phyloP scores from a whole-genome alignment of 257 asterid species.

The Rhazya stricta region DNA sequence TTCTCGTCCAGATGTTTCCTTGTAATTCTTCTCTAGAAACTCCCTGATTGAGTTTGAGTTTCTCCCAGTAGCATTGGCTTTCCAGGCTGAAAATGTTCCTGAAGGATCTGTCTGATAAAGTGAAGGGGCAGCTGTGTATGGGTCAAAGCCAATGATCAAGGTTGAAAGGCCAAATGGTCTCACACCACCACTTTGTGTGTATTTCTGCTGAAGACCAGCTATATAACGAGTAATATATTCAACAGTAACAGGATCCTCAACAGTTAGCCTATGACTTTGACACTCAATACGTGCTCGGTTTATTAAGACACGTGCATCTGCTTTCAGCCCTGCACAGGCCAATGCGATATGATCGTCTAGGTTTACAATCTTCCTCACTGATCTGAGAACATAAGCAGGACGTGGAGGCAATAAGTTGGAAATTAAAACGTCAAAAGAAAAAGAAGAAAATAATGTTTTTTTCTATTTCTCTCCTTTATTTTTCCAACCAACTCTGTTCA shows the following conservation, averaged over 20 bases:
- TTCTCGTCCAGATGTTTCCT: slow-evolving; percentile 94
- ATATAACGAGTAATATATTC: slow-evolving; percentile 96
- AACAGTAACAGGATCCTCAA: slow-evolving; percentile 95
- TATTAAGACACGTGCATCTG: slow-evolving; percentile 94
- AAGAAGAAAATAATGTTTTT: no score
- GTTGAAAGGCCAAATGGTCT: slow-evolving; percentile 99
- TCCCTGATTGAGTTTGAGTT: slow-evolving; percentile 90
- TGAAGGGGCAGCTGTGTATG: slow-evolving; percentile 78
- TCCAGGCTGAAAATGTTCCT: slow-evolving; percentile 98
- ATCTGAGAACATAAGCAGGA: slow-evolving; percentile 46
- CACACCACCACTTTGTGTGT: slow-evolving; percentile 99
- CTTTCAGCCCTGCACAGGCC: slow-evolving; percentile 98
- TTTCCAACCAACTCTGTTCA: no score
- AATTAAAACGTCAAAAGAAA: neutral
- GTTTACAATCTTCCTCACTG: slow-evolving; percentile 92
- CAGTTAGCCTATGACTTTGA: slow-evolving; percentile 78
- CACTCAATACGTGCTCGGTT: slow-evolving; percentile 93
- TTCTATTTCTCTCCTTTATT: neutral
- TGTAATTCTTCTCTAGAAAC: slow-evolving; percentile 95
- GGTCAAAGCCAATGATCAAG: slow-evolving; percentile 95
- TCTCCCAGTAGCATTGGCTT: slow-evolving; percentile 97
- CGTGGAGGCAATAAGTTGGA: neutral
- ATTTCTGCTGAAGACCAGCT: slow-evolving; percentile 99
- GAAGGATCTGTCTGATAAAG: slow-evolving; percentile 99
- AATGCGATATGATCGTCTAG: slow-evolving; percentile 90